These are phyloP conservation scores for Saccharomycopsis oosterbeekiorum DNA, from an alignment of 805 yeast species.

Conservation along the genomic window DNA sequence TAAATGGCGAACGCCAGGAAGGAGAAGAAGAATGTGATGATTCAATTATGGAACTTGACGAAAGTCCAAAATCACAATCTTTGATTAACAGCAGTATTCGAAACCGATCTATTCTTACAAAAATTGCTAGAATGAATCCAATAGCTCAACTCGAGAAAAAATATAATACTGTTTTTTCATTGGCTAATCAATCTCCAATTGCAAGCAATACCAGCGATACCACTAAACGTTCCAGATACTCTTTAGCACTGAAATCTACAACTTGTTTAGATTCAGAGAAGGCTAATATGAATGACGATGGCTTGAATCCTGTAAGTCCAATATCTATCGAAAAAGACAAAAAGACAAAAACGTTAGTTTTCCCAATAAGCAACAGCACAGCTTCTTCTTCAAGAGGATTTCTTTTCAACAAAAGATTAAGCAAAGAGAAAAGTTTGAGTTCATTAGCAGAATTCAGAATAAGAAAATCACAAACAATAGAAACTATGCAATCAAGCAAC, in stretches of 20 bases:
- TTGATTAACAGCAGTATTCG: neutral
- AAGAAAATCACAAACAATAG: neutral
- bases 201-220: neutral
- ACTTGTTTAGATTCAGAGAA: neutral
- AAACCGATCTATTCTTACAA: neutral
- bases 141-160: conserved; percentile 13
- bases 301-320: neutral
- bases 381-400: neutral
- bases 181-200: conserved; percentile 8
- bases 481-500: neutral
- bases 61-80: neutral
- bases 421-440: neutral
- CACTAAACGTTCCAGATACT: neutral
- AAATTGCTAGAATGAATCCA: conserved; percentile 12
- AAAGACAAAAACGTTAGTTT: neutral
- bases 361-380: neutral
- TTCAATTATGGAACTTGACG: neutral
- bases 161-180: conserved; percentile 14
- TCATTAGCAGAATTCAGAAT: neutral
- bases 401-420: neutral
- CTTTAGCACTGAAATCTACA: neutral
- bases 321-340: neutral
- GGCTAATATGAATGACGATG: neutral
- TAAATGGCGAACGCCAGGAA: neutral
- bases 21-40: neutral